Conservation (phyloP, 2,329 filamentous ascomycete species). For the Fusarium pseudoanthophilum region DNA sequence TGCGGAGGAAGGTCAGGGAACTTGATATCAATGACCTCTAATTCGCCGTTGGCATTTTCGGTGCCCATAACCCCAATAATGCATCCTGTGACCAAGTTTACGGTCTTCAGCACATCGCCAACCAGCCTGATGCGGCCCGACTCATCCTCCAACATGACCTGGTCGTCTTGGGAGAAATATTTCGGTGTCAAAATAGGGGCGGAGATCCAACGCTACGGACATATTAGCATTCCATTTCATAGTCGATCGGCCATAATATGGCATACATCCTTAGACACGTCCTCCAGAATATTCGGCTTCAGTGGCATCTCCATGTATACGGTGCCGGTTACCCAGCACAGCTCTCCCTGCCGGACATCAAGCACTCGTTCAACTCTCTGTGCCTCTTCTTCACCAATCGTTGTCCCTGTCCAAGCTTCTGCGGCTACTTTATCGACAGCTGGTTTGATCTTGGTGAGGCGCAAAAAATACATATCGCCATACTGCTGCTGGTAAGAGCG, state of each 20-base stretch:
- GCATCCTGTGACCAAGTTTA: slow-evolving; percentile 88
- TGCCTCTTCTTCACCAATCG: slow-evolving; percentile 81
- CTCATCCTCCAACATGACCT: slow-evolving; percentile 94
- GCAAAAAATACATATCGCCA: slow-evolving; percentile 96
- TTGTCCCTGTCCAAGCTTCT: slow-evolving; percentile 80
- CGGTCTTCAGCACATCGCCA: slow-evolving; percentile 73
- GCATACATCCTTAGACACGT: slow-evolving; percentile 88
- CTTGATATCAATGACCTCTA: slow-evolving; percentile 90
- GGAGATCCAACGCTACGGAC: slow-evolving; percentile 81
- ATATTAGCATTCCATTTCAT: slow-evolving; percentile 1
- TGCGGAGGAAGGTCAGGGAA: slow-evolving; percentile 88
- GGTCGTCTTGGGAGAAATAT: slow-evolving; percentile 75
- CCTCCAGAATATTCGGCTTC: slow-evolving; percentile 95
- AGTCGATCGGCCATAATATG: not conserved
- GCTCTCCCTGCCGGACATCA: slow-evolving; percentile 92
- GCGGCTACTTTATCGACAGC: slow-evolving; percentile 78
- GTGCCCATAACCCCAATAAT: slow-evolving; percentile 95
- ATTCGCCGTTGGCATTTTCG: slow-evolving; percentile 90
- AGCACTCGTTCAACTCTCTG: slow-evolving; percentile 86
- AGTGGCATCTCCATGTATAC: slow-evolving; percentile 97
- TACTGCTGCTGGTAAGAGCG: slow-evolving; percentile 93
- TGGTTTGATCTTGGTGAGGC: slow-evolving; percentile 87
- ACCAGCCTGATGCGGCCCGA: slow-evolving; percentile 86
- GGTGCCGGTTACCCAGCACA: slow-evolving; percentile 95
- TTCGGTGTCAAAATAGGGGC: slow-evolving; percentile 81